Conservation (phyloP, 2,329 filamentous ascomycete genomes). For the Gaeumannomyces tritici region DNA sequence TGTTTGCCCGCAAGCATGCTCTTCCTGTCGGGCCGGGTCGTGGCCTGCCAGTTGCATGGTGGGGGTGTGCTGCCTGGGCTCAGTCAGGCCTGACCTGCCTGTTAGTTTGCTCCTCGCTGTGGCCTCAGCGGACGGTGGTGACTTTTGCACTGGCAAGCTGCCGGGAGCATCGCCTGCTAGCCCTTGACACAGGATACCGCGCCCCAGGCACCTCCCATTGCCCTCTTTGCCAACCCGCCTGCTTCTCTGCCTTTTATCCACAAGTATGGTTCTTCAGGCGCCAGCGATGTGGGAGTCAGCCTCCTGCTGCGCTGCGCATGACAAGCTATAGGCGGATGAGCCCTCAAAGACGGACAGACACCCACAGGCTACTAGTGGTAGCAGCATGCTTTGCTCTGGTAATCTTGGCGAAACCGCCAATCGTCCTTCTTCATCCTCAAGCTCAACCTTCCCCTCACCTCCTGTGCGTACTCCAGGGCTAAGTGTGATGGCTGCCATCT, state of each 20-base stretch:
- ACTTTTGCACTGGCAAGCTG: neutral
- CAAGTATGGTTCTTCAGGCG: neutral
- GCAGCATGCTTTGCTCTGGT: neutral
- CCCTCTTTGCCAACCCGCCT: neutral
- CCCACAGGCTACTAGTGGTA: neutral
- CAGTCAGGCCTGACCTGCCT: neutral
- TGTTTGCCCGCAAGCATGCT: neutral
- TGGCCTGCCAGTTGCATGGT: neutral
- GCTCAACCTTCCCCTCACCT: neutral
- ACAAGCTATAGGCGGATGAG: neutral
- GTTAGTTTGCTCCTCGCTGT: neutral
- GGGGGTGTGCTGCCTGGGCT: neutral
- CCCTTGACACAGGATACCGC: neutral
- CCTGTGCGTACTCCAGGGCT: neutral
- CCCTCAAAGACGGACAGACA: neutral
- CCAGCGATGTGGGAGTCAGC: neutral
- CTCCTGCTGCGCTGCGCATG: neutral
- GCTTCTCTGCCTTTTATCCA: neutral
- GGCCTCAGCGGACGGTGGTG: neutral
- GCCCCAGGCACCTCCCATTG: neutral
- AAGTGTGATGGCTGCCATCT: neutral
- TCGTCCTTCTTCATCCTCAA: no score
- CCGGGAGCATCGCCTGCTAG: neutral
- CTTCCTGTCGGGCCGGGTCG: neutral
- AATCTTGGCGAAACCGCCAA: neutral